Evolutionary conservation across 768 basidiomycete genomes (phyloP), one percentile per base, ranked within the genome.

Genomic region (Termitomyces sp.): DNA sequence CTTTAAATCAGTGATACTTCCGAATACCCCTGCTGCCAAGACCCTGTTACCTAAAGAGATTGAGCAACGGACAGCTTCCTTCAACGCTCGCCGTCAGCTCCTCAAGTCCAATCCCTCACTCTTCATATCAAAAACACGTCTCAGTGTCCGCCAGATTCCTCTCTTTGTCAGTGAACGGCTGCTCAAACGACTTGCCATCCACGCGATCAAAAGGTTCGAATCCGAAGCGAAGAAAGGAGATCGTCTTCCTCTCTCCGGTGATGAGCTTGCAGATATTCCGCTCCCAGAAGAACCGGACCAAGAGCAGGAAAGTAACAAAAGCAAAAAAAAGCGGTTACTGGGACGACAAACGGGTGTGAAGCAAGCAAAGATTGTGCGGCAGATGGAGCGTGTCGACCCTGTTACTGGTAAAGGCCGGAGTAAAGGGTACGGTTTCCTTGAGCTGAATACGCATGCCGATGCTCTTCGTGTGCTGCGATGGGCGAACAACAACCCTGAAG

Each of bases 341-440:
- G 74, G 67, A 57, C 74, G 66, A 65, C 71, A 54, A 57, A 75
- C 68, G 14, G 79, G 80, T 9, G 91, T 98, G 48, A 88, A 89
- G 67, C 97, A 99, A 73, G 81, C 90, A 17, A 99, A 99, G 78
- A 89, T 99, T 63, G 88, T 97, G 14, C 87, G 96, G 11, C 91
- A 94, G 72, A 78, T 81, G 12, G 96, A 97, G 64, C 88, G 93
- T n/a, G 82, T 96, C 58, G 96, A 98, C 69, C 80, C 91, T 4
- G 72, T 96, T 45, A 94, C 91, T 0, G 92, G 91, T 4, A 90
- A 92, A 67, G 93, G 93, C 1, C 83, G 89, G 57, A 92, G 90
- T 68, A 94, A 91, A 71, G 96, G 97, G 1, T 99, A 98, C 68
- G 97, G 96, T 10, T 98, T 99, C 76, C 69, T 98, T 37, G 96